A percentile compares a stretch with the other conserved stretches of the same genome.
Conservation (phyloP, 495 filamentous ascomycete genomes). For the Tuber borchii region DNA sequence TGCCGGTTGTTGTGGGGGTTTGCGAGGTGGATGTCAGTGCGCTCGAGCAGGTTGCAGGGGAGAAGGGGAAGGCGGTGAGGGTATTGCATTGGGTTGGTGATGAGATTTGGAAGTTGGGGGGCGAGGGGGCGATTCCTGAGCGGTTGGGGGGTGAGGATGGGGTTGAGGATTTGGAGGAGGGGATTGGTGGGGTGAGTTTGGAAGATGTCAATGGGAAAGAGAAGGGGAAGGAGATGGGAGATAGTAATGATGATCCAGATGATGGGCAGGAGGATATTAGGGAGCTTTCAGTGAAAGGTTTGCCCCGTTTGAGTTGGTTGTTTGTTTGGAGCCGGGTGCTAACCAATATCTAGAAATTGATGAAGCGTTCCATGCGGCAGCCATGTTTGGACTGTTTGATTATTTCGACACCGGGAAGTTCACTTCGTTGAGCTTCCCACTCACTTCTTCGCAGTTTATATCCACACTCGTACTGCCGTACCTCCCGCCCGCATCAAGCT, state of each 20-base stretch:
- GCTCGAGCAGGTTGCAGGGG: conserved; percentile 55
- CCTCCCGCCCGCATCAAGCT: conserved; percentile 50
- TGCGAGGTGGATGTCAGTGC: conserved; percentile 61
- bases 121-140: conserved; percentile 50
- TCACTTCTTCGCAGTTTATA: conserved; percentile 60
- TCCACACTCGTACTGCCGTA: conserved; percentile 62
- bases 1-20: conserved; percentile 59
- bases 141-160: conserved; percentile 44
- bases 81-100: conserved; percentile 68
- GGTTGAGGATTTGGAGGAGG: conserved; percentile 49
- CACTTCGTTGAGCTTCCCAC: conserved; percentile 55
- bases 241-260: conserved; percentile 25
- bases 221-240: conserved; percentile 33
- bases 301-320: not conserved
- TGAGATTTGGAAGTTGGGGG: conserved; percentile 62
- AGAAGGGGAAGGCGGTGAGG: conserved; percentile 62
- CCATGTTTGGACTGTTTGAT: conserved; percentile 58
- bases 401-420: conserved; percentile 51
- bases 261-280: conserved; percentile 45
- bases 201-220: conserved; percentile 37
- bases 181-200: conserved; percentile 45
- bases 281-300: conserved; percentile 56
- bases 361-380: conserved; percentile 60
- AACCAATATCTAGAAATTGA: conserved; percentile 55
- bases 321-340: not conserved